Evolutionary conservation across 176 grass and related monocot genomes (phyloP), one percentile per base, ranked within the genome.

Genomic region (Bonia amplexicaulis): DNA sequence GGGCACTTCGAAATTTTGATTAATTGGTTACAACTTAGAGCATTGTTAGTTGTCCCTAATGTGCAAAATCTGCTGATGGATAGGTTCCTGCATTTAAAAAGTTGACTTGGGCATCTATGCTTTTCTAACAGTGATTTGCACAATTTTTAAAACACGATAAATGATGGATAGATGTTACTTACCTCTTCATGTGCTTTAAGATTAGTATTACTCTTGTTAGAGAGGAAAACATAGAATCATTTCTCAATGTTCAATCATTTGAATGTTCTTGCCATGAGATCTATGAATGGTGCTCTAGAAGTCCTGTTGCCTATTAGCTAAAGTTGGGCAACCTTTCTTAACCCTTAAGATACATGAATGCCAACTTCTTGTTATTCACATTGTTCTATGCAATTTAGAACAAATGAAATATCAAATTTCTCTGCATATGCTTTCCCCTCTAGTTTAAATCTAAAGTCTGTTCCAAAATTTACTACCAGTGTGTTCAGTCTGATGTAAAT

Each of bases 401-500:
- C 33, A 64, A 16, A 71, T 45, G 25, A 58, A 47, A 65, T 39
- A 54, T 44, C 9, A 35, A 20, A 6, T 5, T 69, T 77, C 26
- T 66, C 6, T 47, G 16, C 16, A 57, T 82, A 57, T 64, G 16
- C 25, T 54, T 33, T 78, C 41, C 29, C 5, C 68, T 80, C 23
- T 69, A 42, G 7, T 52, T 76, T 69, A 33, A 69, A 45, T 66
- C 61, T 67, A 15, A 57, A 53, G 37, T n/a, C 9, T 64, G 7
- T 26, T 23, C 26, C 22, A 67, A 84, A 65, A 48, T 49, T 63
- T 78, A 72, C 14, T 41, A 37, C 26, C 17, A 37, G 47, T 65
- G 58, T 86, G 22, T 78, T 62, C 37, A 61, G n/a, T 79, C 69
- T 87, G 1, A 87, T 83, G 26, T 22, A 87, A 86, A 73, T 74